Evolutionary conservation across 2,329 filamentous ascomycete genomes (phyloP), one percentile per base, ranked within the genome.

Genomic region (Penicillium sp.): DNA sequence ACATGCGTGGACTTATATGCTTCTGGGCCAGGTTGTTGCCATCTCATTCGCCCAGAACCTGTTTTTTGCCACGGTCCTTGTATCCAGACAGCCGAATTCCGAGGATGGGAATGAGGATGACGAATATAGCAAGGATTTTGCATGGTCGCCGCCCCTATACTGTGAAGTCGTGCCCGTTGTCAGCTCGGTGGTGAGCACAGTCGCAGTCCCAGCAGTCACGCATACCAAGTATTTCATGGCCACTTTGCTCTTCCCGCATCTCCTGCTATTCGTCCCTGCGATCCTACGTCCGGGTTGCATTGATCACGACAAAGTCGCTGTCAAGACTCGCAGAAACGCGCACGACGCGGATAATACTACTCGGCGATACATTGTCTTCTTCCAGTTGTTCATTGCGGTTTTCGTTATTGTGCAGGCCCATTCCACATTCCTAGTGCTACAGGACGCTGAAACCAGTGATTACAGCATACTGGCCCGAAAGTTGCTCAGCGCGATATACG

Each of bases 41-140:
- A 67, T 86, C 9, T 82, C 80, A 0, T 84, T 80, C 57, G 80
- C 81, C 2, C 78, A 82, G 65, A 84, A 82, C 56, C 66, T 86
- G 27, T 86, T 86, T 69, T 83, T 58, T 18, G 54, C 52, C 10
- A 53, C 57, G 0, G 35, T 63, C 8, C 33, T 52, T 13, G 60
- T 60, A 8, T 62, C 60, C 0, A 35, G 9, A 8, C n/a, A 44
- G n/a, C 49, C 27, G 2, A 42, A 38, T 8, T 15, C 29, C 12
- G 29, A 29, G 20, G 20, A 4, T 23, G 20, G 4, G 20, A 23
- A 23, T 23, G 20, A 23, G 20, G 20, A 23, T 23, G 20, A 23
- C 4, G 20, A 23, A 23, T 23, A 23, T 23, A 23, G 20, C 20
- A 23, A 23, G 20, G 20, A 47, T 5, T n/a, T 35, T 18, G 7